Conservation (phyloP, 495 filamentous ascomycete genomes). For the Lepidopterella palustris region DNA sequence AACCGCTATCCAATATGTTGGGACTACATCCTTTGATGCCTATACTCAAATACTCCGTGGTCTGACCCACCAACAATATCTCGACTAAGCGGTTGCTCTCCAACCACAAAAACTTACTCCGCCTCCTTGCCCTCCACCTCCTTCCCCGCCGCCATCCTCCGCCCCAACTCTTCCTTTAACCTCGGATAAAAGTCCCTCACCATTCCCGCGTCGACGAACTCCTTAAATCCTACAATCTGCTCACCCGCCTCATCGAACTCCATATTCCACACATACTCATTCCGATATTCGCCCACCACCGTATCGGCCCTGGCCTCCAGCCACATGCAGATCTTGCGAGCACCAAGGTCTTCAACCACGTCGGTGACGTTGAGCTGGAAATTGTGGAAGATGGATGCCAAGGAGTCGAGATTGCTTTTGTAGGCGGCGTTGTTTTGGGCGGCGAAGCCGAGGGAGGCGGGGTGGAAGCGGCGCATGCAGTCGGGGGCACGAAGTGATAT, state of each 20-base stretch:
- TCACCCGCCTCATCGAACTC: constrained; percentile 36
- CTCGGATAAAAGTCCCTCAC: constrained; percentile 34
- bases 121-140: background rate
- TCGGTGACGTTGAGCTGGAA: constrained; percentile 31
- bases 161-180: constrained; percentile 26
- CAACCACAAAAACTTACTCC: too few relatives aligned
- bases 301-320: constrained; percentile 26
- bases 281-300: constrained; percentile 23
- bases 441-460: constrained; percentile 26
- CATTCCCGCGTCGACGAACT: constrained; percentile 38
- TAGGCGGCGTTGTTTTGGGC: constrained; percentile 20
- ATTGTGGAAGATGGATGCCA: constrained; percentile 19
- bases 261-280: constrained; percentile 42
- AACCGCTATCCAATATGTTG: too few relatives aligned
- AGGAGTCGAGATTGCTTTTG: constrained; percentile 14
- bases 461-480: constrained; percentile 27
- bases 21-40: too few relatives aligned
- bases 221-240: constrained; percentile 33
- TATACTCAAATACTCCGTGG: too few relatives aligned
- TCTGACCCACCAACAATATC: too few relatives aligned
- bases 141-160: background rate
- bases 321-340: constrained; percentile 30
- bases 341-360: constrained; percentile 24
- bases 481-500: constrained; percentile 22
- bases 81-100: too few relatives aligned